Evolutionary conservation across 257 asterid genomes (phyloP), one percentile per base, ranked within the genome.

Genomic region (Penstemon newberryi): DNA sequence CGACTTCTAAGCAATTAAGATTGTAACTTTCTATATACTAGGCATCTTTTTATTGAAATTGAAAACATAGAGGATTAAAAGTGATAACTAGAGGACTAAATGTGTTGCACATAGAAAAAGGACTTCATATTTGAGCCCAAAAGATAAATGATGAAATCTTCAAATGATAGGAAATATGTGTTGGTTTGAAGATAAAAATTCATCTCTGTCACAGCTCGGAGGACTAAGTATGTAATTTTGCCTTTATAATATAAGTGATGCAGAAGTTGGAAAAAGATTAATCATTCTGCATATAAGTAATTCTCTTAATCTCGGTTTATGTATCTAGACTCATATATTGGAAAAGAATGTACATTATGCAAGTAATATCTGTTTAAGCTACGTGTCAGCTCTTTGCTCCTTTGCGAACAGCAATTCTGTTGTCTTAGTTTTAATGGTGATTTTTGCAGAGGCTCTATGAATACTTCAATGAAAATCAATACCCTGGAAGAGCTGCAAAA

Each of bases 391-490:
- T 46, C 43, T 41, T 77, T 65, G 63, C 60, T 64, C 49, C 11
- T 65, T 67, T 37, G 2, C 51, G 4, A 45, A 40, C 44, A 46
- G 5, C 11, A 46, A 9, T 42, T 18, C 9, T 62, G 10, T 40
- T 44, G 41, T 70, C 46, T 66, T 51, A 38, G 61, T 49, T 49
- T 67, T 49, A 43, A n/a, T 36, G 64, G 57, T 64, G 73, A 65
- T 56, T 43, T 61, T 50, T 80, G 82, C 95, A 93, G 99, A 84
- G 82, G 75, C 95, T 94, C 50, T 63, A 69, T 50, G 86, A 83
- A 66, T 86, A 84, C 75, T 94, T 89, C 84, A 82, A 55, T 70
- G 84, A 83, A 82, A 86, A 94, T 79, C 90, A 89, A 50, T 91
- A 91, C 75, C 99, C 98, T 7, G 82, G 84, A 46, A 84, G 73